Evolutionary conservation across 208 protist species (phyloP).

Genomic region (Kentomonas sorsogonicus): DNA sequence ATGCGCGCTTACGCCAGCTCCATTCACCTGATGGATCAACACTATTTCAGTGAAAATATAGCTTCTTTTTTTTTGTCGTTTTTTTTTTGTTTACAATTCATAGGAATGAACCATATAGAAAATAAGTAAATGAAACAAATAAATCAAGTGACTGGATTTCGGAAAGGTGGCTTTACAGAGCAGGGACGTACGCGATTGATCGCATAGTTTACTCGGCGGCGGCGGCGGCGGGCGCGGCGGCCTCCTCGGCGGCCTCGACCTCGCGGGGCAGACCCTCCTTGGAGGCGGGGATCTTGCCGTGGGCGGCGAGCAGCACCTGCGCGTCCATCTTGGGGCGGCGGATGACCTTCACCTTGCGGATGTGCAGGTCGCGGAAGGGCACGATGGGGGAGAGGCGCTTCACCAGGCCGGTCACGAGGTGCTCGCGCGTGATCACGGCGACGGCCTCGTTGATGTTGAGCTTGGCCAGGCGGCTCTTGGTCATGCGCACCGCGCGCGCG

Average conservation of each 20-base stretch:
- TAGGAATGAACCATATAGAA: background rate
- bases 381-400: conserved; percentile 93
- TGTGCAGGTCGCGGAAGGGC: conserved; percentile 97
- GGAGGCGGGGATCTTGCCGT: conserved; percentile 83
- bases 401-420: conserved; percentile 94
- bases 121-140: conserved; percentile 8
- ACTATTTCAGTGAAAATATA: no score
- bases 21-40: no score
- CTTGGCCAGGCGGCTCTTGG: conserved; percentile 82
- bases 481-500: conserved; percentile 95
- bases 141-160: background rate
- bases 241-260: conserved; percentile 72
- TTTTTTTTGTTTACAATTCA: background rate
- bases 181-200: background rate
- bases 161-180: background rate
- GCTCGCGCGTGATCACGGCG: conserved; percentile 92
- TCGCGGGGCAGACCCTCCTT: conserved; percentile 66
- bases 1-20: no score
- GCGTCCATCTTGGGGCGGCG: conserved; percentile 96
- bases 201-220: conserved; percentile 21
- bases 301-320: conserved; percentile 88
- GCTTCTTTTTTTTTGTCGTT: background rate
- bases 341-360: conserved; percentile 97
- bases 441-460: conserved; percentile 93
- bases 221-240: conserved; percentile 22